phyloP scores from a whole-genome alignment of 495 filamentous ascomycete genomes.

The Xylaria cubensis region DNA sequence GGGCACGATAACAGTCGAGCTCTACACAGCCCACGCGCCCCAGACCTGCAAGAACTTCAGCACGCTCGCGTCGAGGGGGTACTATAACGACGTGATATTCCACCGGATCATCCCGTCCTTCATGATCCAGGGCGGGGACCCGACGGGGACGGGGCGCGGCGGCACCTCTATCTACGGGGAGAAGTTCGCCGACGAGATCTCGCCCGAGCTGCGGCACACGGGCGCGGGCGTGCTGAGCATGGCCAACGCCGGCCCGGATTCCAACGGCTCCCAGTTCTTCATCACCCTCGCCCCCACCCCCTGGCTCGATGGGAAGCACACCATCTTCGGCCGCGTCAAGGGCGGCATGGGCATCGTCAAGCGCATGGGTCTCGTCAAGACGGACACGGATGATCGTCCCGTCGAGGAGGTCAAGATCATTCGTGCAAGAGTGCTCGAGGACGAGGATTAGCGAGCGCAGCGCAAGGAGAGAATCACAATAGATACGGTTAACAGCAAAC shows the following conservation, averaged over 20 bases:
- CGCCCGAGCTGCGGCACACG: slow-evolving; percentile 79
- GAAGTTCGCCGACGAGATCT: slow-evolving; percentile 93
- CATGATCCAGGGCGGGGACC: slow-evolving; percentile 97
- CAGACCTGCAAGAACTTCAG: slow-evolving; percentile 89
- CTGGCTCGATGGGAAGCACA: slow-evolving; percentile 97
- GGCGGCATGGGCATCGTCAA: slow-evolving; percentile 81
- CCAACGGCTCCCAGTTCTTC: slow-evolving; percentile 89
- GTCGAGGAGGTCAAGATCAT: slow-evolving; percentile 83
- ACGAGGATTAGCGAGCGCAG: not conserved
- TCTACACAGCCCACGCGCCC: slow-evolving; percentile 66
- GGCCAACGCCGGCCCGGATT: slow-evolving; percentile 94
- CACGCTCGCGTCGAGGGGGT: slow-evolving; percentile 77
- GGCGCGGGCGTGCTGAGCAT: slow-evolving; percentile 93
- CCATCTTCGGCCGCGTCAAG: slow-evolving; percentile 94
- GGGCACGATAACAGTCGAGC: slow-evolving; percentile 87
- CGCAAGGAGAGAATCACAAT: not conserved
- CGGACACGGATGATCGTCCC: slow-evolving; percentile 79
- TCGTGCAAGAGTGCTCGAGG: slow-evolving; percentile 64
- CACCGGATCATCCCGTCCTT: slow-evolving; percentile 96
- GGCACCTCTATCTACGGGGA: slow-evolving; percentile 91
- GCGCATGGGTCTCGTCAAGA: slow-evolving; percentile 91
- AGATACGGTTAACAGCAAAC: too few relatives aligned
- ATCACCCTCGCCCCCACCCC: slow-evolving; percentile 94
- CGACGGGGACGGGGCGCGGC: slow-evolving; percentile 93
- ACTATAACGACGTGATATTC: slow-evolving; percentile 86